These are phyloP conservation scores for Talaromyces nanjingensis DNA, from an alignment of 495 filamentous ascomycete genomes.

Conservation along the genomic window DNA sequence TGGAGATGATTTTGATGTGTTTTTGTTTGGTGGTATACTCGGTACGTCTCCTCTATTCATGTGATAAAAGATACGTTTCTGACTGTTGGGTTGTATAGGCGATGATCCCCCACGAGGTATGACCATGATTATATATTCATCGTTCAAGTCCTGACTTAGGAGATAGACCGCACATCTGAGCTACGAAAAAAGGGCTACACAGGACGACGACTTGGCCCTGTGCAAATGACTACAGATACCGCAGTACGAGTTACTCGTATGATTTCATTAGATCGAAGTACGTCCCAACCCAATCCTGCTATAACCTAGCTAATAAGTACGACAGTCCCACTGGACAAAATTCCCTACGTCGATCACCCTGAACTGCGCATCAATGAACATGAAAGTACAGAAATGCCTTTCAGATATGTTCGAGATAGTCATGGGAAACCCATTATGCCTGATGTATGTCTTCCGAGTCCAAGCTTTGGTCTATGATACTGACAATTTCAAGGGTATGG, in stretches of 20 bases:
- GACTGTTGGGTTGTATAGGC: conserved; percentile 42
- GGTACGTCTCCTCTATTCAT: conserved; percentile 44
- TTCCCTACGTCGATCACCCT: conserved; percentile 78
- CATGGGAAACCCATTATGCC: conserved; percentile 85
- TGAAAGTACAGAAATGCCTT: conserved; percentile 94
- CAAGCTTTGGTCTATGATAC: background rate
- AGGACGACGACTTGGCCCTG: conserved; percentile 79
- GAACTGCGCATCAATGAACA: conserved; percentile 84
- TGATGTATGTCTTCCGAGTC: conserved; percentile 46
- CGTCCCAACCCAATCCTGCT: conserved; percentile 9
- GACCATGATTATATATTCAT: conserved; percentile 12
- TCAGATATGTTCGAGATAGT: conserved; percentile 77
- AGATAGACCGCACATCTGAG: conserved; percentile 82
- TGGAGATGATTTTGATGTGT: conserved; percentile 75
- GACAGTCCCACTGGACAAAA: conserved; percentile 65
- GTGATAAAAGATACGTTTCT: background rate
- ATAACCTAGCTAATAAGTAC: conserved; percentile 13
- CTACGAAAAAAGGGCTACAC: conserved; percentile 86
- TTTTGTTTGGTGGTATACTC: conserved; percentile 92
- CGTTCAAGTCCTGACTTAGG: background rate
- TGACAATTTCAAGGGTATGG: conserved; percentile 63
- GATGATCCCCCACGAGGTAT: conserved; percentile 93
- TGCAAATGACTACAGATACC: conserved; percentile 98
- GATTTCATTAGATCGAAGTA: conserved; percentile 77
- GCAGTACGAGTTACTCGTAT: conserved; percentile 89